phyloP scores from a whole-genome alignment of 2,329 filamentous ascomycete genomes.

The Colletotrichum tamarilloi region DNA sequence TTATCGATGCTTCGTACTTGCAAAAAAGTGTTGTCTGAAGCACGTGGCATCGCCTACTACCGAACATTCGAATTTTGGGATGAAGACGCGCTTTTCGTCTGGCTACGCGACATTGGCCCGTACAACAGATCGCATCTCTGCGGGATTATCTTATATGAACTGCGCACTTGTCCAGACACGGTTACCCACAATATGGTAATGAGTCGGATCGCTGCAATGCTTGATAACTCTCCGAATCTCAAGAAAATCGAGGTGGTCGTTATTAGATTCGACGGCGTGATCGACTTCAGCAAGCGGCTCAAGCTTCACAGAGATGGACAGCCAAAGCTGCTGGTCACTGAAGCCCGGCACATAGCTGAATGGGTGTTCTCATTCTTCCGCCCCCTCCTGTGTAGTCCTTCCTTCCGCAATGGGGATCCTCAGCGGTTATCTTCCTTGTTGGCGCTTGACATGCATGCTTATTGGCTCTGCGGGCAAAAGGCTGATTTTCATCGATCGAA shows the following conservation, averaged over 20 bases:
- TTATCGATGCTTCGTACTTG: neutral
- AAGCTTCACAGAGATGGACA: neutral
- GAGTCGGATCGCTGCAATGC: neutral
- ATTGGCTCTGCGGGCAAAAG: too few species aligned
- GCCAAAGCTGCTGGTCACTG: neutral
- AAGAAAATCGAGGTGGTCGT: neutral
- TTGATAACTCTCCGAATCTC: neutral
- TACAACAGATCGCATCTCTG: neutral
- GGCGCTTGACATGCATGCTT: neutral
- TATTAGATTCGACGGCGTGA: neutral
- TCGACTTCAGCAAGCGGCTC: neutral
- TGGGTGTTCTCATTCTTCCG: neutral
- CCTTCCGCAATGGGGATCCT: neutral
- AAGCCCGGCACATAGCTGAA: neutral
- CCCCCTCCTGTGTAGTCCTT: neutral
- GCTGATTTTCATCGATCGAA: too few species aligned
- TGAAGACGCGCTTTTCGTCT: neutral
- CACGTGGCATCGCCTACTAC: neutral
- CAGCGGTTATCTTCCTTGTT: neutral
- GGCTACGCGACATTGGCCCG: neutral
- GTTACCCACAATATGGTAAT: too few species aligned
- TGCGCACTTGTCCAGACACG: too few species aligned
- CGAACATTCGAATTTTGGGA: neutral
- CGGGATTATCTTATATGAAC: rapidly evolving
- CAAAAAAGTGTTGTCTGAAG: neutral